Percentiles rank a stretch among this genome's conserved stretches.
Conservation (phyloP, 495 filamentous ascomycete species). For the Aspergillus taichungensis region DNA sequence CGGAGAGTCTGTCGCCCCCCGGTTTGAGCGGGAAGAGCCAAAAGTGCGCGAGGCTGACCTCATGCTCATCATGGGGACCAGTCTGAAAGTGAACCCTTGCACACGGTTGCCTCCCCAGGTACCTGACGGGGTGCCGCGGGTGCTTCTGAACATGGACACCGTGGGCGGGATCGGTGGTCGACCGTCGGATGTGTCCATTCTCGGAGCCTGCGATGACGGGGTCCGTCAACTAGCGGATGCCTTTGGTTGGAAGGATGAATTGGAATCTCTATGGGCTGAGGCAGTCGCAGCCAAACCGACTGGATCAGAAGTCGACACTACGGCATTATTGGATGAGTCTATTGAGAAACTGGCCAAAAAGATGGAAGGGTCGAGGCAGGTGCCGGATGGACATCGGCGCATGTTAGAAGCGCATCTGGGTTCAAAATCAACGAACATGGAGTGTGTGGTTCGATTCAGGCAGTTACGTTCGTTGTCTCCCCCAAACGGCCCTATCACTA, state of each 20-base stretch:
- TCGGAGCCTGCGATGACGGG: conserved; percentile 66
- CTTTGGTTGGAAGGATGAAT: conserved; percentile 72
- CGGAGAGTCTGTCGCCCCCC: conserved; percentile 62
- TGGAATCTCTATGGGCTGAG: conserved; percentile 54
- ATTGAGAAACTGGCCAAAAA: conserved; percentile 33
- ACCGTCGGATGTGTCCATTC: conserved; percentile 54
- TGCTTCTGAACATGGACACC: conserved; percentile 72
- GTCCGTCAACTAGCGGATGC: conserved; percentile 65
- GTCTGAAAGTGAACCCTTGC: conserved; percentile 73
- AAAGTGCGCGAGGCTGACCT: conserved; percentile 57
- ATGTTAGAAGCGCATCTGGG: conserved; percentile 23
- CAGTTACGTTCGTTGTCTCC: too few relatives aligned
- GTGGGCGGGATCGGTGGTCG: conserved; percentile 64
- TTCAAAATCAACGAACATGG: too few relatives aligned
- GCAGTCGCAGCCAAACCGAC: conserved; percentile 22
- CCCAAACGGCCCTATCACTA: too few relatives aligned
- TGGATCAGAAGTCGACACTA: conserved; percentile 7
- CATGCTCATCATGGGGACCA: conserved; percentile 81
- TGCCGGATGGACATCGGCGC: conserved; percentile 18
- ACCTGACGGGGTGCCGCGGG: conserved; percentile 47
- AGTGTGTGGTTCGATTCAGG: too few relatives aligned
- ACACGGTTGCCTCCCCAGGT: conserved; percentile 56
- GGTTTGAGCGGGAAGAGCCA: conserved; percentile 48
- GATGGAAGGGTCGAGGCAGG: conserved; percentile 7
- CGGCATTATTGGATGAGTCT: conserved; percentile 23